Percentiles rank a stretch among this genome's conserved stretches.
These are phyloP conservation scores for Lithospermum erythrorhizon DNA, from an alignment of 257 asterid genomes.

Conservation along the genomic window DNA sequence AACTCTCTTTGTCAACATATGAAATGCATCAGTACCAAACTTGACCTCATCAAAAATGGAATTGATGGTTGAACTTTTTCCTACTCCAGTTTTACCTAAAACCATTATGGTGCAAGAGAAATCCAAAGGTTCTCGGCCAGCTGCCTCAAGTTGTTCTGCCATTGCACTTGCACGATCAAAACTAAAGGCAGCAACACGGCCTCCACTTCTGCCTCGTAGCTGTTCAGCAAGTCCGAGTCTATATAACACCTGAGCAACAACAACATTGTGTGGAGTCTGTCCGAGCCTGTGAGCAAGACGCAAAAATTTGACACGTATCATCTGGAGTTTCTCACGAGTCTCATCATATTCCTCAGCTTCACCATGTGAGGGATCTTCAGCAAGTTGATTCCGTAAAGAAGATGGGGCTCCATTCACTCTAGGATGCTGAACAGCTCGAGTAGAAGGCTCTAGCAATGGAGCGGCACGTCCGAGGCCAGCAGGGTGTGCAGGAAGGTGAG, in stretches of 20 bases:
- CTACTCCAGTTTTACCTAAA: constrained; percentile 95
- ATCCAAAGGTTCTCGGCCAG: constrained; percentile 86
- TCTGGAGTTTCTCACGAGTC: constrained; percentile 97
- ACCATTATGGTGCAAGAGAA: constrained; percentile 98
- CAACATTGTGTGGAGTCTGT: constrained; percentile 96
- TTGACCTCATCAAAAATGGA: constrained; percentile 81
- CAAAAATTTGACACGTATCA: constrained; percentile 91
- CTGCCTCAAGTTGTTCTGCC: constrained; percentile 98
- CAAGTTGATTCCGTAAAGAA: constrained; percentile 47
- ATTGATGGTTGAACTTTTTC: constrained; percentile 96
- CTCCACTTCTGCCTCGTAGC: constrained; percentile 83
- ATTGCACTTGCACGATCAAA: constrained; percentile 97
- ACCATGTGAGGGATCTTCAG: constrained; percentile 61
- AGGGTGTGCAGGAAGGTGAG: constrained; percentile 45
- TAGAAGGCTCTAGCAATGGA: constrained; percentile 58
- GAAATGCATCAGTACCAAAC: constrained; percentile 87
- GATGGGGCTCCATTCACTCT: constrained; percentile 72
- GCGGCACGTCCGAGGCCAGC: constrained; percentile 96
- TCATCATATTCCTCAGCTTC: constrained; percentile 92
- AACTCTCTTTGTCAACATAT: constrained; percentile 74
- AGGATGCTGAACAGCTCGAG: constrained; percentile 68
- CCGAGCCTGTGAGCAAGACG: constrained; percentile 96
- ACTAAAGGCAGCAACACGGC: constrained; percentile 83
- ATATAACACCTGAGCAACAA: constrained; percentile 94
- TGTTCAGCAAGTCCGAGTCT: constrained; percentile 97